Conservation (phyloP, 73 alveolate genomes). For the Tetrahymena elliotti region DNA sequence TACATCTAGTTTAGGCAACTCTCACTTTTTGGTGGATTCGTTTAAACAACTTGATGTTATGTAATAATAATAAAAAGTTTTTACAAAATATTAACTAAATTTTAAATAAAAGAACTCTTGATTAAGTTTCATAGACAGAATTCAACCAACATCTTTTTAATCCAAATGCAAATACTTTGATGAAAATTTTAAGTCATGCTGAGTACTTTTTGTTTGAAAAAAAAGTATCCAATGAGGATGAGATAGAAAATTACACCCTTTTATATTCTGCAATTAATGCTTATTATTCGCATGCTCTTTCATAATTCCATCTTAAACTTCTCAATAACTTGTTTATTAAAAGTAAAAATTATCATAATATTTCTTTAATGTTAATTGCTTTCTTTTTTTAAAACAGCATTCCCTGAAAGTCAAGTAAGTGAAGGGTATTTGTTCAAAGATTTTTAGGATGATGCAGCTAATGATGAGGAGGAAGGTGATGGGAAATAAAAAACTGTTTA, state of each 20-base stretch:
- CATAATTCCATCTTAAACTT: neutral
- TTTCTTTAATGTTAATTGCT: neutral
- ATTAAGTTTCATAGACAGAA: neutral
- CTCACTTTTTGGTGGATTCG: neutral
- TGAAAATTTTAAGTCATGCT: neutral
- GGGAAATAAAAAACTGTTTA: neutral
- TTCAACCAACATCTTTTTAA: neutral
- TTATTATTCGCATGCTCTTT: neutral
- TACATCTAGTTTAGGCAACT: neutral
- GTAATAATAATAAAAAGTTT: neutral
- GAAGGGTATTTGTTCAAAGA: neutral
- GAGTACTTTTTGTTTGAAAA: neutral
- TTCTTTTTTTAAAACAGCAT: neutral
- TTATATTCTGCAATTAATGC: neutral
- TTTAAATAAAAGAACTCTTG: neutral
- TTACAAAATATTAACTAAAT: neutral
- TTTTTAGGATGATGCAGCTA: neutral
- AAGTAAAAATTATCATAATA: neutral
- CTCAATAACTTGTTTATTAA: neutral
- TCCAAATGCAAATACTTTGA: neutral
- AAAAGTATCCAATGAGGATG: neutral
- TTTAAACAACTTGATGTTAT: neutral
- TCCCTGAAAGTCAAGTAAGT: neutral
- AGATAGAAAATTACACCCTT: neutral
- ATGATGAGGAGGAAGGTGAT: neutral